Conservation (phyloP, 306 rosid species). For the Quercus ilex region DNA sequence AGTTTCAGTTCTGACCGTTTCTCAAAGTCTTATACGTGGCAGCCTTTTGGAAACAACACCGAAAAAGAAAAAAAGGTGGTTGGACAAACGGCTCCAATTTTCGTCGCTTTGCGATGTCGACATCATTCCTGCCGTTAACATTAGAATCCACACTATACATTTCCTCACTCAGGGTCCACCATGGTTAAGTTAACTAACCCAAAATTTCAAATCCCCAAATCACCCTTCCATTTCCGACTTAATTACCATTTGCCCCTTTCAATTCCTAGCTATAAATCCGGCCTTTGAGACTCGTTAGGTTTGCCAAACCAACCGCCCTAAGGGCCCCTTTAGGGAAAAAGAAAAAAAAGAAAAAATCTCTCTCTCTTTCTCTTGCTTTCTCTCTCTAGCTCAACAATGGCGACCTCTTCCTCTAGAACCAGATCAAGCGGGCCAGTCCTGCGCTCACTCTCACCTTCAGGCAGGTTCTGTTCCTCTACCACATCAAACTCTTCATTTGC, state of each 20-base stretch:
- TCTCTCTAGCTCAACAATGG: constrained; percentile 31
- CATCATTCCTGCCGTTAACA: constrained; percentile 62
- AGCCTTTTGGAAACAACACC: constrained; percentile 1
- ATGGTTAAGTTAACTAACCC: constrained; percentile 34
- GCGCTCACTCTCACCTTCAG: constrained; percentile 71
- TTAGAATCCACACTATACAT: constrained; percentile 37
- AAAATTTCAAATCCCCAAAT: neutral
- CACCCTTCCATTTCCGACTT: neutral
- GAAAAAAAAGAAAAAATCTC: neutral
- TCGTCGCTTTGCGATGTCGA: constrained; percentile 30
- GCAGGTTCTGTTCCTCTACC: constrained; percentile 53
- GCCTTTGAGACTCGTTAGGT: constrained; percentile 78
- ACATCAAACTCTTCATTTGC: constrained; percentile 41
- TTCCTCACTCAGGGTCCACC: constrained; percentile 18
- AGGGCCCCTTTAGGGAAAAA: constrained; percentile 38
- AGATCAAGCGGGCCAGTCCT: constrained; percentile 72
- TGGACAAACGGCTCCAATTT: constrained; percentile 30
- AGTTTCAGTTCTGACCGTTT: constrained; percentile 21
- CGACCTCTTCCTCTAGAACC: constrained; percentile 49
- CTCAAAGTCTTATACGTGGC: constrained; percentile 43
- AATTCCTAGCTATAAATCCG: constrained; percentile 42
- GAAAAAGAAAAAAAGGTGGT: constrained; percentile 13
- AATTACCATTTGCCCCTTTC: constrained; percentile 38
- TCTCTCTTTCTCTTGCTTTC: neutral
- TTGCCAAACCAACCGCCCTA: constrained; percentile 85